Conservation (phyloP, 495 filamentous ascomycete species). For the Podospora didyma region DNA sequence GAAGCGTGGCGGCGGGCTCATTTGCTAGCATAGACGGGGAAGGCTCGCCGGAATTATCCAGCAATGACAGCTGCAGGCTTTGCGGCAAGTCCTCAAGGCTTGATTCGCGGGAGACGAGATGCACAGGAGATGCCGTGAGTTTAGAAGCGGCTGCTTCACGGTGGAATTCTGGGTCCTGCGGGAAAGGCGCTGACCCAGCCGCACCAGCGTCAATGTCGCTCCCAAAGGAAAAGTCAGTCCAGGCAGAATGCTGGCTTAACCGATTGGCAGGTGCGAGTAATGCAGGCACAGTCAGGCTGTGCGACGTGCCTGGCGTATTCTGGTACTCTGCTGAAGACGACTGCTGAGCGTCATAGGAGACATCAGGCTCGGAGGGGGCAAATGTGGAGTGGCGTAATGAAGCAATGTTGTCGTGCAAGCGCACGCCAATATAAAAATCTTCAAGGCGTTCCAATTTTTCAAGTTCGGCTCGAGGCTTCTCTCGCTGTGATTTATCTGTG, state of each 20-base stretch:
- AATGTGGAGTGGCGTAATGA: constrained; percentile 30
- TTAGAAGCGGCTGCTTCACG: constrained; percentile 15
- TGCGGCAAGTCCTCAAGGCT: constrained; percentile 16
- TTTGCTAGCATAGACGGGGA: constrained; percentile 23
- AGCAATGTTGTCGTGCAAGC: constrained; percentile 29
- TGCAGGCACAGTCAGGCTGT: constrained; percentile 38
- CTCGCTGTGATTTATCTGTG: constrained; percentile 1
- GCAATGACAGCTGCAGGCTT: constrained; percentile 22
- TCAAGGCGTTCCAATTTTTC: constrained; percentile 26
- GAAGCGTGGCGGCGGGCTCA: constrained; percentile 23
- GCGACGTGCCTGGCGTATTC: constrained; percentile 23
- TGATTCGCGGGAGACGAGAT: constrained; percentile 18
- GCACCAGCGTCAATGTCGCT: constrained; percentile 35
- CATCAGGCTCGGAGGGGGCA: constrained; percentile 25
- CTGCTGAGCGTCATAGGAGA: constrained; percentile 21
- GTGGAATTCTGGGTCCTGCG: constrained; percentile 14
- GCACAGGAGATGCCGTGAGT: constrained; percentile 10
- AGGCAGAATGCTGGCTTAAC: constrained; percentile 47
- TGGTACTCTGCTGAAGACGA: constrained; percentile 21
- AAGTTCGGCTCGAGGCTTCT: constrained; percentile 10
- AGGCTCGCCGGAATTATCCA: constrained; percentile 16
- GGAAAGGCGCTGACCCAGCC: constrained; percentile 16
- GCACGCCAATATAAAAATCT: constrained; percentile 32
- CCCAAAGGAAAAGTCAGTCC: constrained; percentile 55
- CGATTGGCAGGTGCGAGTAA: constrained; percentile 43